Conservation (phyloP, 1,284 basidiomycete species). For the Trametes pubescens region DNA sequence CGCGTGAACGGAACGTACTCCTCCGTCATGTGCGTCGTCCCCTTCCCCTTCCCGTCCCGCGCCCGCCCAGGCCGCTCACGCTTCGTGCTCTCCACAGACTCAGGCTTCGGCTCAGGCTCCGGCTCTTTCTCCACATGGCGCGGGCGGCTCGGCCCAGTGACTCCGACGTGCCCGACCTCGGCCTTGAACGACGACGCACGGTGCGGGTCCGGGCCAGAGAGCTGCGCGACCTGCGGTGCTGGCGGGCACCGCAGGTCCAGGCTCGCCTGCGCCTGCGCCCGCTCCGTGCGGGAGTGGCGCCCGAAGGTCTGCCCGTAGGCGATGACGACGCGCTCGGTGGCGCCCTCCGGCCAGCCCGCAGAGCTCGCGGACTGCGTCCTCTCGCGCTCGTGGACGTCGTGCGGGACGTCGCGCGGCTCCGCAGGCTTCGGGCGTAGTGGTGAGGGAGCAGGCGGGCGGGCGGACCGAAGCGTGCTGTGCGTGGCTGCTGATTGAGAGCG, state of each 20-base stretch:
- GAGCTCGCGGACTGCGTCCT: not conserved
- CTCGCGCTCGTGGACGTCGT: conserved; percentile 4
- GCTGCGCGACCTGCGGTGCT: conserved; percentile 13
- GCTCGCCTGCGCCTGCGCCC: conserved; percentile 12
- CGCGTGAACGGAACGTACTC: not conserved
- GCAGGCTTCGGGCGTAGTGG: not conserved
- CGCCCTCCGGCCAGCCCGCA: too few relatives aligned
- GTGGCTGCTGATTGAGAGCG: conserved; percentile 6
- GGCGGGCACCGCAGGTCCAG: conserved; percentile 14
- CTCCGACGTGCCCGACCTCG: conserved; percentile 9
- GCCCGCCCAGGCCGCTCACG: not conserved
- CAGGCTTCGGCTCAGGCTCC: not conserved
- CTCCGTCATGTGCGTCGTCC: not conserved
- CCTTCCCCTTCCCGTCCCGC: not conserved
- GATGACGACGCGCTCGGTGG: not conserved
- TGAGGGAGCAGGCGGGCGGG: not conserved
- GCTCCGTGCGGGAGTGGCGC: conserved; percentile 5
- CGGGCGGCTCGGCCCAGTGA: not conserved
- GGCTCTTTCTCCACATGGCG: not conserved
- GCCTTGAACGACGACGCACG: conserved; percentile 15
- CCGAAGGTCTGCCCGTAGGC: conserved; percentile 9
- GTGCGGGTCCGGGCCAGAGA: conserved; percentile 3
- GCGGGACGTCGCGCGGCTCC: conserved; percentile 13
- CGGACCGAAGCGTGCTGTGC: not conserved
- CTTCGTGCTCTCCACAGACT: not conserved